These are phyloP conservation scores for Trametes elegans DNA, from an alignment of 768 basidiomycete genomes.

Conservation along the genomic window DNA sequence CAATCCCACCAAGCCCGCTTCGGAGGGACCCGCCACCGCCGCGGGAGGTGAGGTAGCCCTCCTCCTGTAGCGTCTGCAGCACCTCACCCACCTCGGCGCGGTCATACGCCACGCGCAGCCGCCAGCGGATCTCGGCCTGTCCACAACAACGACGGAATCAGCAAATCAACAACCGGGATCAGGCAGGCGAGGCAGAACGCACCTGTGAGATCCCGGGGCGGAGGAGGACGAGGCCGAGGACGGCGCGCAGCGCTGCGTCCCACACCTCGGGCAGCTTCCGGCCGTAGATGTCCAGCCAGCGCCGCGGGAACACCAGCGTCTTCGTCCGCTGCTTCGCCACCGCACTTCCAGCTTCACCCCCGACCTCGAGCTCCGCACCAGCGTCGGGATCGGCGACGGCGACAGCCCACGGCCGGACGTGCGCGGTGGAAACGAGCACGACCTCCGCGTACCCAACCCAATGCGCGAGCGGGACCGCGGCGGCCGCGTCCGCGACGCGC, in stretches of 20 bases:
- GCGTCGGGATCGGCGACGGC: slow-evolving; percentile 32
- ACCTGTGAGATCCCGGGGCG: slow-evolving; percentile 77
- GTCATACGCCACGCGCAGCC: slow-evolving; percentile 70
- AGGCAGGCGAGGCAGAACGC: too few species aligned
- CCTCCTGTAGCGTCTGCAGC: slow-evolving; percentile 50
- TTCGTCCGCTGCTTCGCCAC: slow-evolving; percentile 34
- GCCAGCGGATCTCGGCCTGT: slow-evolving; percentile 70
- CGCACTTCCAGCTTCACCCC: neutral
- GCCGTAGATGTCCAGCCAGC: slow-evolving; percentile 78
- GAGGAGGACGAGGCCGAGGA: slow-evolving; percentile 63
- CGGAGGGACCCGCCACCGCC: slow-evolving; percentile 23
- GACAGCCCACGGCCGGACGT: slow-evolving; percentile 56
- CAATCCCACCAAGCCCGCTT: slow-evolving; percentile 22
- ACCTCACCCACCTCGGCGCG: slow-evolving; percentile 71
- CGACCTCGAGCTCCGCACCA: neutral
- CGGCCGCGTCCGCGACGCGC: slow-evolving; percentile 42
- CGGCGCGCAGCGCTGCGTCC: slow-evolving; percentile 69
- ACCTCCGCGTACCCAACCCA: slow-evolving; percentile 64
- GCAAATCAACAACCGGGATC: too few species aligned
- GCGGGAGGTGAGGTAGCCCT: slow-evolving; percentile 45
- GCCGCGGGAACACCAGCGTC: slow-evolving; percentile 56
- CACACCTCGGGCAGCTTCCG: slow-evolving; percentile 58
- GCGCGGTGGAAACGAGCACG: slow-evolving; percentile 54
- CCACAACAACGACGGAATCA: slow-evolving; percentile 9
- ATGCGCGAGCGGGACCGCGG: slow-evolving; percentile 54